Evolutionary conservation across 2,329 filamentous ascomycete species (phyloP).

Genomic region (Verticillium longisporum): DNA sequence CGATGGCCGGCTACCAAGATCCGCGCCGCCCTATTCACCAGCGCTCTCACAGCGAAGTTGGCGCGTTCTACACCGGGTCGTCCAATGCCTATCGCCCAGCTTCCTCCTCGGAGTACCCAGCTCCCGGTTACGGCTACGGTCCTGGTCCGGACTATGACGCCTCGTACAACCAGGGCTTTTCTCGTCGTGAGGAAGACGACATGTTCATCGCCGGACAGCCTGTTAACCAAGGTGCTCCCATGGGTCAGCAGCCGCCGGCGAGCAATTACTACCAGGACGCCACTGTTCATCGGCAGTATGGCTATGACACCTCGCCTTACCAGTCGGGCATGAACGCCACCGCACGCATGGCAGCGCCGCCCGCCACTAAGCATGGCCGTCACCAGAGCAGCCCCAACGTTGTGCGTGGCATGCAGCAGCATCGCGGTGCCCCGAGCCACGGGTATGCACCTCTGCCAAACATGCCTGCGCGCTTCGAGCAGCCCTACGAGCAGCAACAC

Average conservation of each 20-base stretch:
- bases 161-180: constrained; percentile 12
- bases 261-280: constrained; percentile 16
- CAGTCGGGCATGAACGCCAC: constrained; percentile 2
- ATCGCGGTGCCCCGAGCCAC: constrained; percentile 8
- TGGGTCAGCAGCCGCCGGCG: constrained; percentile 5
- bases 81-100: constrained; percentile 12
- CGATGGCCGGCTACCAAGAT: constrained; percentile 12
- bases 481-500: constrained; percentile 8
- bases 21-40: constrained; percentile 17
- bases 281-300: constrained; percentile 8
- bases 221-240: not conserved
- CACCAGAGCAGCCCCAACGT: constrained; percentile 18
- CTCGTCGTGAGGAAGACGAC: constrained; percentile 8
- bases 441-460: constrained; percentile 9
- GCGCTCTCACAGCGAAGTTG: constrained; percentile 21
- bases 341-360: constrained; percentile 1
- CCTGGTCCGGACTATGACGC: constrained; percentile 7
- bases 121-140: constrained; percentile 7
- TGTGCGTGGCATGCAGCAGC: constrained; percentile 8
- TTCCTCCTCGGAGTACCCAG: constrained; percentile 8
- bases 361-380: constrained; percentile 16
- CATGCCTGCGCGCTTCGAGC: constrained; percentile 5
- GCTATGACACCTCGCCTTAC: constrained; percentile 6
- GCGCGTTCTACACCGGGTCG: constrained; percentile 10
- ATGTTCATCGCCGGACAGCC: not conserved